These are phyloP conservation scores for Calonectria fujianensis DNA, from an alignment of 2,329 filamentous ascomycete genomes.

Conservation along the genomic window DNA sequence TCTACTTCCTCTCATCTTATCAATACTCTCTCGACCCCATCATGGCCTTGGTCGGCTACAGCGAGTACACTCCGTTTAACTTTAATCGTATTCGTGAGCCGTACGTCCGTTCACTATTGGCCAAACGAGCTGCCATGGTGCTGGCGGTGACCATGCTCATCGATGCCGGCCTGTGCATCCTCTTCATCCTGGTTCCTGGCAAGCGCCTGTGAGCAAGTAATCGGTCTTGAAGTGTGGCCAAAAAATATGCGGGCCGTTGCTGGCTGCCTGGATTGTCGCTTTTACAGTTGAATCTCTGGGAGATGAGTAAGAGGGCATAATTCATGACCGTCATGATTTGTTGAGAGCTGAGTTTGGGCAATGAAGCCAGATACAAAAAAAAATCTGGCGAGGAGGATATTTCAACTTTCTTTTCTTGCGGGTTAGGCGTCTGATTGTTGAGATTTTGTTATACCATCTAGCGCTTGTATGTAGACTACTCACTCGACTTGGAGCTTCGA, in stretches of 20 bases:
- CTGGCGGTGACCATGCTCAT: slow-evolving; percentile 84
- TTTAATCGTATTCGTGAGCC: slow-evolving; percentile 92
- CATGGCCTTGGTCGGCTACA: slow-evolving; percentile 90
- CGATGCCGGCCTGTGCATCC: slow-evolving; percentile 86
- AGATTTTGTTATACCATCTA: slow-evolving; percentile 52
- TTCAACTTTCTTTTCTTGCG: slow-evolving; percentile 45
- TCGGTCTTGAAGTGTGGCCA: slow-evolving; percentile 41
- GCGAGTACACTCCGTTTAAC: slow-evolving; percentile 97
- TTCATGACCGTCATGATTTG: slow-evolving; percentile 57
- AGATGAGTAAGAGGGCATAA: slow-evolving; percentile 44
- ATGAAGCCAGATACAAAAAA: slow-evolving; percentile 38
- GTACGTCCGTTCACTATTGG: slow-evolving; percentile 90
- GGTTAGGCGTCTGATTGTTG: slow-evolving; percentile 51
- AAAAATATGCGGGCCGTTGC: slow-evolving; percentile 51
- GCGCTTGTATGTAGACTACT: slow-evolving; percentile 53
- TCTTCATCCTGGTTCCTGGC: slow-evolving; percentile 97
- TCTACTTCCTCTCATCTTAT: slow-evolving; percentile 92
- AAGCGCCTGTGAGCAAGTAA: slow-evolving; percentile 77
- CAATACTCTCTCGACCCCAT: slow-evolving; percentile 97
- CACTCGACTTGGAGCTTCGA: slow-evolving; percentile 45
- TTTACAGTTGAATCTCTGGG: slow-evolving; percentile 43
- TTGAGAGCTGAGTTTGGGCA: slow-evolving; percentile 49
- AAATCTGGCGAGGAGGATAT: slow-evolving; percentile 26
- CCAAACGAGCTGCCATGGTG: slow-evolving; percentile 88
- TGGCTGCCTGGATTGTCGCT: slow-evolving; percentile 45